Evolutionary conservation across 1,139 yeast species (phyloP), one percentile per base, ranked within the genome.

Genomic region (Candida sp.): DNA sequence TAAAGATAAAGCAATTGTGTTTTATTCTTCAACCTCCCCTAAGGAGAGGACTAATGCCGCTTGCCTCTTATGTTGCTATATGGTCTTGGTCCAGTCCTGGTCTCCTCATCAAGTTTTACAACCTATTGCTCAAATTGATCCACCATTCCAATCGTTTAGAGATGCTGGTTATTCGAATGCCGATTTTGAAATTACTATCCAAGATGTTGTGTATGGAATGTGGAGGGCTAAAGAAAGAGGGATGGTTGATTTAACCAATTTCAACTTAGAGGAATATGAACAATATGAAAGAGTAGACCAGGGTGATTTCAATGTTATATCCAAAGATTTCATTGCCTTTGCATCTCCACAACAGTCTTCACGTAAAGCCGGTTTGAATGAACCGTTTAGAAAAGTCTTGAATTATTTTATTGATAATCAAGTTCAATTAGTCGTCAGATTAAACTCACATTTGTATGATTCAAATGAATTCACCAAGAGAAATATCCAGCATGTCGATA

Each of bases 141-240:
- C 97, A 1, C 97, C 99, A 3, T 84, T 91, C 54, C 91, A 87
- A 84, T 85, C 93, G 1, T 93, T 91, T 63, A 76, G 99, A 61
- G 99, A 93, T 63, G 99, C 99, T 0, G 99, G 99, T 2, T 93
- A 93, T 63, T 87, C 97, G 4, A 85, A 84, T 46, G 97, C 98
- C 0, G 99, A 93, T 63, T 93, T 88, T 59, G 95, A 87, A 57
- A 81, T 93, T 49, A 82, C 96, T 9, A 88, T 93, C 50, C 99
- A 93, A 63, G 99, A 93, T 62, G 79, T 93, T 12, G 96, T 93
- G 3, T 93, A 93, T 57, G 99, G 95, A 8, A 82, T 95, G 64
- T 93, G 99, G 99, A 77, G 97, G 56, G 99, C 99, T n/a, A 93
- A 93, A 60, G 97, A 91, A 60, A 78, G 95, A 58, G 86, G 88